Evolutionary conservation across 192 early-diverging fungal species (phyloP), one percentile per base, ranked within the genome.

Genomic region (Chytriomyces hyalinus): DNA sequence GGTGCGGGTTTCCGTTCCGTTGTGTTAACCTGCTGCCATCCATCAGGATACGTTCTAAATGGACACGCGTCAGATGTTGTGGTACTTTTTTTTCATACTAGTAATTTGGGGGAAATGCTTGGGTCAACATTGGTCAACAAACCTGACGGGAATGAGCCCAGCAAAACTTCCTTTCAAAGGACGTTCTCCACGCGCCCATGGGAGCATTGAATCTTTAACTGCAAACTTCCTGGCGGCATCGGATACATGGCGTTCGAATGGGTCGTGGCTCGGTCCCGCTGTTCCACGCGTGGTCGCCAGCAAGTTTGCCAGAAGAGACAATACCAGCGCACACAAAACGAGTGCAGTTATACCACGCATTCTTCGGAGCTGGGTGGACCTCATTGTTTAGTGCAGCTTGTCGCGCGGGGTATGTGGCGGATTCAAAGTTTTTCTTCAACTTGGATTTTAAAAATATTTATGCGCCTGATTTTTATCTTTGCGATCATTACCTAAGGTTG

Each of bases 161-260:
- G 74, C 45, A 45, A 67, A 76, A 67, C 74, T 76, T 9, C 43
- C 51, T 48, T 24, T 65, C 28, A 76, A n/a, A 6, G 74, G 74
- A 13, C 6, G 26, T 20, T 17, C 48, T 9, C 50, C 50, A 13
- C 11, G 20, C 22, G 74, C 74, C 74, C 74, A 76, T 60, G 74
- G 74, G 10, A 76, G 51, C 26, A 24, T 13, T 22, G 15, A n/a
- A 17, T 22, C 15, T 17, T 17, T 22, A 60, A 60, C 57, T 22
- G 36, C 36, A 36, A 36, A 36, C 36, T 36, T 36, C 57, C 22
- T 17, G 15, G 22, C 57, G 17, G 57, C 57, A 22, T n/a, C 22
- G 57, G 57, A 60, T 17, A 60, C 57, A 60, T n/a, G 57, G 57
- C 15, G 57, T 22, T 60, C 22, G 57, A 17, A n/a, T 60, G 17